phyloP scores from a whole-genome alignment of 2,329 filamentous ascomycete genomes.

The Bipolaris zeicola region DNA sequence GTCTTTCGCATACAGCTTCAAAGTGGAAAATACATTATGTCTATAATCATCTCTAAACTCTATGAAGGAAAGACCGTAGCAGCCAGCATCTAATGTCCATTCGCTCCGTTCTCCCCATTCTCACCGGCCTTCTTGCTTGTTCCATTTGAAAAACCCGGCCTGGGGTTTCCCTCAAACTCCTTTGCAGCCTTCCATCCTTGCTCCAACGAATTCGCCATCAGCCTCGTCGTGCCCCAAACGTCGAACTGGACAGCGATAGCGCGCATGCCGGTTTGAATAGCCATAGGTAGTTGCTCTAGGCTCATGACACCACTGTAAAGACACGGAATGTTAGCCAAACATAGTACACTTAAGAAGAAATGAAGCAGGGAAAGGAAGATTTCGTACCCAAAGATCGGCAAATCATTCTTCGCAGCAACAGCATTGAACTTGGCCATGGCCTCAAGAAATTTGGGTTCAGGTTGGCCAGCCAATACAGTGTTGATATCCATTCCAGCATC shows the following conservation, averaged over 20 bases:
- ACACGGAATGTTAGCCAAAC: conserved; percentile 4
- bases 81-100: not conserved
- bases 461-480: conserved; percentile 19
- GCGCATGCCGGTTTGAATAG: conserved; percentile 27
- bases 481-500: conserved; percentile 29
- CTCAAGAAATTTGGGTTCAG: conserved; percentile 25
- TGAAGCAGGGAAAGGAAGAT: too few species aligned
- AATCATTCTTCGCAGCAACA: conserved; percentile 27
- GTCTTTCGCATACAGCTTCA: too few species aligned
- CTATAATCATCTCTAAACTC: not conserved
- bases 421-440: conserved; percentile 28
- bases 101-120: conserved; percentile 5
- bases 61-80: not conserved
- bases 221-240: conserved; percentile 29
- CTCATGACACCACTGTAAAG: conserved; percentile 22
- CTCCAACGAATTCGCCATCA: conserved; percentile 24
- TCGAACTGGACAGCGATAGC: conserved; percentile 34
- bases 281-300: conserved; percentile 26
- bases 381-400: conserved; percentile 29
- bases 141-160: conserved; percentile 12
- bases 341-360: not conserved
- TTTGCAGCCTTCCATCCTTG: conserved; percentile 26
- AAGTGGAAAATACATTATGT: too few species aligned
- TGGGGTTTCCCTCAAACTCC: conserved; percentile 19
- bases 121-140: not conserved